Percentiles rank a stretch among this genome's conserved stretches.
Evolutionary conservation across 164 flowering plant species (phyloP).

Genomic region (Platanus orientalis): DNA sequence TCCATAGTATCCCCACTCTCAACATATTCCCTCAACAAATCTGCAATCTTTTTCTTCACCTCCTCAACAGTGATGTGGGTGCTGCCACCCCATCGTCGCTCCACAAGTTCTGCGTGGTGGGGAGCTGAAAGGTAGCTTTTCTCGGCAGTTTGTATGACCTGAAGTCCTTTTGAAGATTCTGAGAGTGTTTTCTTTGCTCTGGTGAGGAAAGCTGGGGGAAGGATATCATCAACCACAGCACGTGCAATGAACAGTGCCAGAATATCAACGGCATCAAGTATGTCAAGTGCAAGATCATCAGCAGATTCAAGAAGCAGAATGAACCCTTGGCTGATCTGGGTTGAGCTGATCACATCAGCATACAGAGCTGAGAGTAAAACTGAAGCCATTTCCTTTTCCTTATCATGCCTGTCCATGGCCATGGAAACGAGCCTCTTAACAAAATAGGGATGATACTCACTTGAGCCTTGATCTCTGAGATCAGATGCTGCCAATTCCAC

Average conservation of each 20-base stretch:
- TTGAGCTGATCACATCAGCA: slow-evolving; percentile 78
- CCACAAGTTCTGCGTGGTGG: slow-evolving; percentile 97
- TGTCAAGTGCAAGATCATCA: slow-evolving; percentile 90
- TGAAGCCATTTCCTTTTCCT: slow-evolving; percentile 98
- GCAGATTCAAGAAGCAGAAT: slow-evolving; percentile 88
- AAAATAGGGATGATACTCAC: slow-evolving; percentile 81
- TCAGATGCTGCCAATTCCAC: slow-evolving; percentile 84
- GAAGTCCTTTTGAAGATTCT: slow-evolving; percentile 73
- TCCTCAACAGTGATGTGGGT: slow-evolving; percentile 90
- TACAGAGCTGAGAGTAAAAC: slow-evolving; percentile 91
- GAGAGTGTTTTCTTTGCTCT: slow-evolving; percentile 64
- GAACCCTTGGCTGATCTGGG: slow-evolving; percentile 84
- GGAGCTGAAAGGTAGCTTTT: slow-evolving; percentile 98
- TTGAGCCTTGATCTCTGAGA: slow-evolving; percentile 72
- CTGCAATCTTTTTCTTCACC: slow-evolving; percentile 82
- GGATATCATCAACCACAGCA: slow-evolving; percentile 98
- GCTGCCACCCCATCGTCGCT: slow-evolving; percentile 93
- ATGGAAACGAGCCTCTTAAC: slow-evolving; percentile 84
- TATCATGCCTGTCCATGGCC: slow-evolving; percentile 98
- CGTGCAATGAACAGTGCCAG: slow-evolving; percentile 94
- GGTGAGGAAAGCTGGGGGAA: slow-evolving; percentile 86
- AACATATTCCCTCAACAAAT: slow-evolving; percentile 76
- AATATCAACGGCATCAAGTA: slow-evolving; percentile 82
- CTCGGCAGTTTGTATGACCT: slow-evolving; percentile 78
- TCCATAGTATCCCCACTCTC: slow-evolving; percentile 84